Percentiles rank a stretch among this genome's conserved stretches.
These are phyloP conservation scores for Lobosporangium transversale DNA, from an alignment of 192 early-diverging fungal species.

Conservation along the genomic window DNA sequence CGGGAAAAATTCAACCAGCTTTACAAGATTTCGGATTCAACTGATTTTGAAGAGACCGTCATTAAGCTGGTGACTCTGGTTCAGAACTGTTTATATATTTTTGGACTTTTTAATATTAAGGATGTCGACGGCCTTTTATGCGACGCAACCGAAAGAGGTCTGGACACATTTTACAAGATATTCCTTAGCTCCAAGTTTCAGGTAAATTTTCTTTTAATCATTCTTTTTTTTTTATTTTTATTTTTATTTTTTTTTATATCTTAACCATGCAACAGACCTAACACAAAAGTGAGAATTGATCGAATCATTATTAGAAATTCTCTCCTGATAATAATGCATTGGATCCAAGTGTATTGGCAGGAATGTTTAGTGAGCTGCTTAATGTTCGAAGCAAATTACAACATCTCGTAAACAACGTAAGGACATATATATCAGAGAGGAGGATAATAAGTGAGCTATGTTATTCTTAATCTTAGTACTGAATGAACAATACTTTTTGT, in stretches of 20 bases:
- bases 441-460: neutral
- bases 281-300: too few relatives aligned
- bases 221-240: neutral
- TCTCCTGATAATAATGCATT: constrained; percentile 52
- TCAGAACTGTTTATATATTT: constrained; percentile 56
- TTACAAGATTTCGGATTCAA: constrained; percentile 58
- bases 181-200: constrained; percentile 51
- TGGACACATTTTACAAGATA: constrained; percentile 53
- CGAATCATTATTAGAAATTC: constrained; percentile 11
- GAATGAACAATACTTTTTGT: neutral
- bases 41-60: constrained; percentile 59
- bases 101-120: constrained; percentile 46
- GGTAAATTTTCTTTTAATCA: constrained; percentile 4
- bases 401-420: constrained; percentile 57
- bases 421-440: neutral
- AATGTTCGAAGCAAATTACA: constrained; percentile 59
- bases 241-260: neutral
- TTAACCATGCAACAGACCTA: too few relatives aligned
- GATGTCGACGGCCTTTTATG: constrained; percentile 64
- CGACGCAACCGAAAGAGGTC: constrained; percentile 54
- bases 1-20: constrained; percentile 64
- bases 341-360: constrained; percentile 61
- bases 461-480: too few relatives aligned
- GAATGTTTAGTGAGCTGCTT: constrained; percentile 58
- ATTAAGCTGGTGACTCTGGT: constrained; percentile 57